These are phyloP conservation scores for Cystobasidiaceae sp. DNA, from an alignment of 1,284 basidiomycete genomes.

Conservation along the genomic window DNA sequence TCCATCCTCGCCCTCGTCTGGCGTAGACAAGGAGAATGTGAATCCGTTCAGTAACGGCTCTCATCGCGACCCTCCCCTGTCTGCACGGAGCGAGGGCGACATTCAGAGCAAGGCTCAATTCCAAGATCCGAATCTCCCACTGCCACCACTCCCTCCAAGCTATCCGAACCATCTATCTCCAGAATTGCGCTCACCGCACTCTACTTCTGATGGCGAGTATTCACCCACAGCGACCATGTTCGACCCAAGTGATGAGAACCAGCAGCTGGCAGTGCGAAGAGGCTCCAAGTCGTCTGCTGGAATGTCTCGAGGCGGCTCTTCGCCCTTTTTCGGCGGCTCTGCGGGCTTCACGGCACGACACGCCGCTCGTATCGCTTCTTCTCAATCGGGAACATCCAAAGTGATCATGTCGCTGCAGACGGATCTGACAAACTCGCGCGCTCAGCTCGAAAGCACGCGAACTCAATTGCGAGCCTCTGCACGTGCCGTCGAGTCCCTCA, in stretches of 20 bases:
- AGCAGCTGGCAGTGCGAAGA: not conserved
- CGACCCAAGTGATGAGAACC: not conserved
- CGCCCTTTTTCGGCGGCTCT: conserved; percentile 28
- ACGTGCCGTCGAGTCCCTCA: conserved; percentile 23
- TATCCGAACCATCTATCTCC: not conserved
- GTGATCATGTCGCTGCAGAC: conserved; percentile 30
- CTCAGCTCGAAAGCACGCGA: conserved; percentile 22
- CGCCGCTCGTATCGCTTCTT: conserved; percentile 24
- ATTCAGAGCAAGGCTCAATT: no score
- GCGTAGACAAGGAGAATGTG: no score
- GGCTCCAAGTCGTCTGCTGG: not conserved
- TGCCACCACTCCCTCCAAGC: not conserved
- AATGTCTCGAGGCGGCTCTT: conserved; percentile 8
- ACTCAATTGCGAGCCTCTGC: conserved; percentile 22
- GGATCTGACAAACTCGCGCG: conserved; percentile 17
- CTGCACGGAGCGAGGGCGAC: no score
- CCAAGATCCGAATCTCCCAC: not conserved
- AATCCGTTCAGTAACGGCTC: no score
- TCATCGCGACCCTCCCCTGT: no score
- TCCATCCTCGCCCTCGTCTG: no score
- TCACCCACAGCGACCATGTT: not conserved
- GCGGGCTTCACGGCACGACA: conserved; percentile 28
- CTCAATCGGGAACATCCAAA: conserved; percentile 29
- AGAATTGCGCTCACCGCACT: not conserved
- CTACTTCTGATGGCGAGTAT: not conserved